Conservation (phyloP, 257 asterid species). For the Salvia splendens region DNA sequence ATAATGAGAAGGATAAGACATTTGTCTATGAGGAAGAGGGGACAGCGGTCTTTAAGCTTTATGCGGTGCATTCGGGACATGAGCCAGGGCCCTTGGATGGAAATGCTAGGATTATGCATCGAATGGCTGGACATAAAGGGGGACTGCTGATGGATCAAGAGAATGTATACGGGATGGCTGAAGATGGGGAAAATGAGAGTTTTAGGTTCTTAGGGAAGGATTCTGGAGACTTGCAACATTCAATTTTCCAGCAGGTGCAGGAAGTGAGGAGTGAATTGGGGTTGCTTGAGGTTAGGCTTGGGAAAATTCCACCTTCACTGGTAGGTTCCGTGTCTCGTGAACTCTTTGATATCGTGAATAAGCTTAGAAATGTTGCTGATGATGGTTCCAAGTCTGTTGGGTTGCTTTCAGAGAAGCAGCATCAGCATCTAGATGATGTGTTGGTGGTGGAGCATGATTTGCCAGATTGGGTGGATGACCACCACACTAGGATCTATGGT, state of each 20-base stretch:
- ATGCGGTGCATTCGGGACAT: conserved; percentile 94
- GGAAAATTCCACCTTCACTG: conserved; percentile 55
- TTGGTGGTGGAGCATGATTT: conserved; percentile 93
- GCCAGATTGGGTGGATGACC: conserved; percentile 93
- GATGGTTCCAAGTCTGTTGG: conserved; percentile 70
- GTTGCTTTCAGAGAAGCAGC: conserved; percentile 67
- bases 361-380: conserved; percentile 67
- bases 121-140: conserved; percentile 88
- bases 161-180: conserved; percentile 68
- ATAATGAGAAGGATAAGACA: conserved; percentile 88
- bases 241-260: conserved; percentile 74
- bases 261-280: conserved; percentile 80
- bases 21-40: conserved; percentile 98
- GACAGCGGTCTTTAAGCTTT: conserved; percentile 89
- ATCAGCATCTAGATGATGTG: conserved; percentile 68
- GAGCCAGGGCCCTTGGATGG: conserved; percentile 98
- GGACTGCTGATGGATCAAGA: conserved; percentile 86
- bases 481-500: conserved; percentile 65
- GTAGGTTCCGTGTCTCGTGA: conserved; percentile 76
- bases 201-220: conserved; percentile 69
- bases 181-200: conserved; percentile 73
- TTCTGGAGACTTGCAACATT: conserved; percentile 60
- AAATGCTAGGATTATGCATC: conserved; percentile 93
- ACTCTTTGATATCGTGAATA: conserved; percentile 66
- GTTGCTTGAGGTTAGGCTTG: conserved; percentile 78